Conservation (phyloP, 1,284 basidiomycete species). For the Paramarasmius palmivorus region DNA sequence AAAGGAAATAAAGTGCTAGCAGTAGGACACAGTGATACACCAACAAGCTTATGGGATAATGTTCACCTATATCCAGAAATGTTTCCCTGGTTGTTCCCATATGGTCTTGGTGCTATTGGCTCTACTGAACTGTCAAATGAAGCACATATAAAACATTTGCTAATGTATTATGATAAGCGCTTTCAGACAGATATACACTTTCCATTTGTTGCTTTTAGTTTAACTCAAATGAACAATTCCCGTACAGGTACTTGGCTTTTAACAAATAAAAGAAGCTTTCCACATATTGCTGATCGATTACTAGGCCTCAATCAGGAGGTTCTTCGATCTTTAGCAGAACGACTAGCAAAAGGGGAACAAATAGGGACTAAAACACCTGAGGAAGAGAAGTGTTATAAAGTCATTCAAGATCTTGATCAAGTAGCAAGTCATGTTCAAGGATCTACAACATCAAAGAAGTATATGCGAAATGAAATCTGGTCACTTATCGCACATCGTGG, state of each 20-base stretch:
- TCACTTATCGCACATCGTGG: conserved; percentile 28
- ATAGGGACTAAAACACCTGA: conserved; percentile 26
- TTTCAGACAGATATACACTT: no score
- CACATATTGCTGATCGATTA: conserved; percentile 25
- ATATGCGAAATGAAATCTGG: conserved; percentile 38
- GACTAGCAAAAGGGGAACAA: conserved; percentile 24
- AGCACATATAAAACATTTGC: conserved; percentile 22
- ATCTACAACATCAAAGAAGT: conserved; percentile 32
- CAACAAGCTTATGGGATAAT: conserved; percentile 29
- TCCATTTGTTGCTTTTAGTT: conserved; percentile 30
- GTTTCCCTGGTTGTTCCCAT: conserved; percentile 40
- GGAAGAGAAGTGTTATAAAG: conserved; percentile 33
- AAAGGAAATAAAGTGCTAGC: conserved; percentile 18
- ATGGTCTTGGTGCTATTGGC: conserved; percentile 32
- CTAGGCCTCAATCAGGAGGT: conserved; percentile 23
- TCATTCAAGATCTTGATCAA: conserved; percentile 35
- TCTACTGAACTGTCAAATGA: conserved; percentile 18
- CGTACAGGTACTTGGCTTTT: conserved; percentile 29
- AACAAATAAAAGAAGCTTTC: conserved; percentile 24
- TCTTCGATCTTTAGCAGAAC: conserved; percentile 23
- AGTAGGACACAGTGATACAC: conserved; percentile 22
- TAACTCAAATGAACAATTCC: conserved; percentile 26
- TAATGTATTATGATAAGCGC: no score
- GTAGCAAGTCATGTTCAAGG: conserved; percentile 31
- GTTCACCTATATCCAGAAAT: conserved; percentile 30